Percentiles rank a stretch among this genome's conserved stretches.
Evolutionary conservation across 2,329 filamentous ascomycete species (phyloP).

Genomic region (Cladosporium sp.): DNA sequence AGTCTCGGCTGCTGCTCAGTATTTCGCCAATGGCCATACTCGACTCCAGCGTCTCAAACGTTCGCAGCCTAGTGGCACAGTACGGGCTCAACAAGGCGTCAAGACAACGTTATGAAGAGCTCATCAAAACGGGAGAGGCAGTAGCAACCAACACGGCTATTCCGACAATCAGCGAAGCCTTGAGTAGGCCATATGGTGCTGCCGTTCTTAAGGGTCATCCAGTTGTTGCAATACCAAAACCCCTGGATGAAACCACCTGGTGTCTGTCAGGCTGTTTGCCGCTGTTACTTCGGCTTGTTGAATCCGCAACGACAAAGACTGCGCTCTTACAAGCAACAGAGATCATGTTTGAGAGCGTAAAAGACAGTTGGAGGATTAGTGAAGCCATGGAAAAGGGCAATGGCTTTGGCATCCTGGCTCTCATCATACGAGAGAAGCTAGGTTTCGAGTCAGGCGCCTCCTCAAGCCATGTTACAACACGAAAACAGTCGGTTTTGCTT

Average conservation of each 20-base stretch:
- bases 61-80: constrained; percentile 9
- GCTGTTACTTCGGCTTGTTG: constrained; percentile 79
- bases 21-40: constrained; percentile 79
- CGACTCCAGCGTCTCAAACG: constrained; percentile 59
- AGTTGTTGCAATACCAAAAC: constrained; percentile 75
- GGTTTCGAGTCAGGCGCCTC: constrained; percentile 46
- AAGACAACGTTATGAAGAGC: constrained; percentile 54
- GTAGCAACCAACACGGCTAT: constrained; percentile 87
- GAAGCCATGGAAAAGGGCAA: constrained; percentile 97
- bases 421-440: constrained; percentile 81
- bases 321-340: constrained; percentile 75
- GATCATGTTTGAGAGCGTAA: constrained; percentile 81
- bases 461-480: constrained; percentile 26
- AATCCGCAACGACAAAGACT: constrained; percentile 69
- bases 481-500: constrained; percentile 27
- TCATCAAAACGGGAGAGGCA: constrained; percentile 59
- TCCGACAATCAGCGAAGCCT: constrained; percentile 81
- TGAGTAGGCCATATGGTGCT: constrained; percentile 78
- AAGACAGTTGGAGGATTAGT: constrained; percentile 93
- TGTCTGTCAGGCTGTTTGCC: constrained; percentile 87
- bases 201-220: constrained; percentile 81
- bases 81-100: constrained; percentile 52
- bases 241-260: constrained; percentile 91
- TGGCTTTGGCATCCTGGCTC: constrained; percentile 83
- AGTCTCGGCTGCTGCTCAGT: constrained; percentile 78